Evolutionary conservation across 495 filamentous ascomycete species (phyloP), one percentile per base, ranked within the genome.

Genomic region (Halenospora varia): DNA sequence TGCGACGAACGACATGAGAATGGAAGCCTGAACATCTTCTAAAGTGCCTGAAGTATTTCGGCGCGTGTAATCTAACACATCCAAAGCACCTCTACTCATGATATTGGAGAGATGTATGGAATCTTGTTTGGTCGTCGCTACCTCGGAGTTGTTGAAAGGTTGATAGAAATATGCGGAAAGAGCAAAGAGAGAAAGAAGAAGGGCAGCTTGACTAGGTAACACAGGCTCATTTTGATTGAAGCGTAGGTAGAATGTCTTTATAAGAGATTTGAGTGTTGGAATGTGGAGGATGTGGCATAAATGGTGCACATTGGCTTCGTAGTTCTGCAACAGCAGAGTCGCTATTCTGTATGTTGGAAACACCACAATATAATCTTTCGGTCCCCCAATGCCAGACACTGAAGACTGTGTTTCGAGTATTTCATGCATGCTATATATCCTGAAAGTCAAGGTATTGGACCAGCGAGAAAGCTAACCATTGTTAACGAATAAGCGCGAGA

Each of bases 1-100:
- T 0, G 65, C 54, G 25, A 70, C 64, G 15, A 73, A 66, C 0
- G 68, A 67, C 4, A 78, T 65, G 1, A 79, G 67, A 57, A 77
- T 70, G n/a, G 69, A 61, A 9, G 75, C 76, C 51, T 79, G 76
- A 3, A 79, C 58, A 4, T 75, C 76, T 48, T 76, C 71, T n/a
- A 76, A 53, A 0, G 66, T 76, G 0, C 75, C 73, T 45, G 67
- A 72, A 2, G 68, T 60, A 54, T 47, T 40, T 71, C 73, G 26
- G 66, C 71, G 51, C 61, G 54, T 35, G 60, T 63, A 8, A 64
- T 66, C 10, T 59, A 68, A 13, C 64, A 62, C 9, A 61, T 64
- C 62, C 51, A 64, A 29, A 56, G 62, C 53, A 18, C 57, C 51
- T 19, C 55, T 55, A 51, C 60, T 63, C 53, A 60, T 55, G 15